Base-by-base conservation (phyloP, 768 basidiomycete species). In the Tulasnella sp. region DNA sequence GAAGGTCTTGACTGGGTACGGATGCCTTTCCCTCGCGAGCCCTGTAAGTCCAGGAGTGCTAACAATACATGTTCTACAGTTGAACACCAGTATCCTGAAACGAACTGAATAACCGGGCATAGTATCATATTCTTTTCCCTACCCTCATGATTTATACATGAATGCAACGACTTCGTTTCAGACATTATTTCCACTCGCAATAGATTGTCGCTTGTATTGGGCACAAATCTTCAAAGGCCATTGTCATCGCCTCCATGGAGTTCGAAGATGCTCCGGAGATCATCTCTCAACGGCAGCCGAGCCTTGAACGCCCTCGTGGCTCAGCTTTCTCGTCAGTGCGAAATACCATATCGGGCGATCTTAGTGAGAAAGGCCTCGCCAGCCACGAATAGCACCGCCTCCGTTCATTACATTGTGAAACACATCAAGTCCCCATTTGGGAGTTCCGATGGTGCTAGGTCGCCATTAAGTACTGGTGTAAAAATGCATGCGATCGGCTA, bases 1-100 rank as follows among this genome's bases (percentile, higher is more conserved):
- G 97, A 98, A 88, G 97, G 97, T 86, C 89, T 98, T 83, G 97
- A 98, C 88, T 98, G 96, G 97, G 86, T 86, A 62, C 82, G 85
- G 39, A 58, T n/a, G 5, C 56, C 19, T 48, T 68, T 14, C 21
- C 78, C 38, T 1, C 10, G 18, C 27, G 8, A 44, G 24, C 46
- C 31, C 12, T 14, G 12, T 14, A 12, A 31, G 5, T 19, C 24
- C 34, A 2, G 12, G 31, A 56, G 8, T 44, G 19, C 44, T 44
- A 39, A 39, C 39, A 40, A 40, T 40, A 40, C 10, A 4, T 40
- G 39, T 40, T 10, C 39, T 40, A 40, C 39, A 40, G 39, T 87
- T 96, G 90, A 94, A 92, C 82, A 90, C 91, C 82, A 95, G 95
- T 89, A 93, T 95, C 88, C 94, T 93, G 88, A 92, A 92, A 86